A percentile compares a stretch with the other conserved stretches of the same genome.
Conservation (phyloP, 2,329 filamentous ascomycete genomes). For the Grosmannia penicillata region DNA sequence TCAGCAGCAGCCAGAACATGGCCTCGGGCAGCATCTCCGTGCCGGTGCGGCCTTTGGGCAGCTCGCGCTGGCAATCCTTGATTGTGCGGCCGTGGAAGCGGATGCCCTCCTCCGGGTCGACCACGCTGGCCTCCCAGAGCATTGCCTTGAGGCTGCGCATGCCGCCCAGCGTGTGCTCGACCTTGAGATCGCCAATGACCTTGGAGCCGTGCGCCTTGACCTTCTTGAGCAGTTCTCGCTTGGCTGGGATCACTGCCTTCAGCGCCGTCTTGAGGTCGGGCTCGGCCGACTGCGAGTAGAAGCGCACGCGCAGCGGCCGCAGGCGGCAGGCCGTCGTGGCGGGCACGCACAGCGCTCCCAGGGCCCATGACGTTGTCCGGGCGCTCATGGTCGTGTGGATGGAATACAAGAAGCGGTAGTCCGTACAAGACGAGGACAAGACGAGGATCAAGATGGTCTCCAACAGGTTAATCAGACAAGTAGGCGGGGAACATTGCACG, state of each 20-base stretch:
- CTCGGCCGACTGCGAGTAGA: constrained; percentile 63
- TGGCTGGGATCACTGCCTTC: constrained; percentile 71
- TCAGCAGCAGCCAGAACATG: constrained; percentile 99
- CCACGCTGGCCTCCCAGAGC: constrained; percentile 96
- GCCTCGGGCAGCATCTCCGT: constrained; percentile 97
- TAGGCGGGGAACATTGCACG: too few relatives aligned
- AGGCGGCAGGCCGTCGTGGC: not conserved
- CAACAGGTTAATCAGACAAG: too few relatives aligned
- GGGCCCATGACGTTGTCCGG: too few relatives aligned
- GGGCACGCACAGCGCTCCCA: too few relatives aligned
- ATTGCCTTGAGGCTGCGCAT: constrained; percentile 97
- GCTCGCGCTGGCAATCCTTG: constrained; percentile 88
- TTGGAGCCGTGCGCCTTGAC: constrained; percentile 77
- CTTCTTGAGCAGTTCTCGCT: constrained; percentile 84
- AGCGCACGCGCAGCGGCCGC: constrained; percentile 21
- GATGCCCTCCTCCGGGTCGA: constrained; percentile 94
- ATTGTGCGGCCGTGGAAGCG: constrained; percentile 96
- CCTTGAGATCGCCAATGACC: constrained; percentile 80
- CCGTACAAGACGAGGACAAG: too few relatives aligned
- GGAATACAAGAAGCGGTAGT: too few relatives aligned
- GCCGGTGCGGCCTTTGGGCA: constrained; percentile 82
- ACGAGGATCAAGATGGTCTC: too few relatives aligned
- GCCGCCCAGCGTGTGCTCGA: constrained; percentile 86
- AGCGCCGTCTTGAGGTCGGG: constrained; percentile 82
- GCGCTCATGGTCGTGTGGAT: not conserved